Evolutionary conservation across 1,284 basidiomycete species (phyloP), one percentile per base, ranked within the genome.

Genomic region (Heterobasidion occidentale): DNA sequence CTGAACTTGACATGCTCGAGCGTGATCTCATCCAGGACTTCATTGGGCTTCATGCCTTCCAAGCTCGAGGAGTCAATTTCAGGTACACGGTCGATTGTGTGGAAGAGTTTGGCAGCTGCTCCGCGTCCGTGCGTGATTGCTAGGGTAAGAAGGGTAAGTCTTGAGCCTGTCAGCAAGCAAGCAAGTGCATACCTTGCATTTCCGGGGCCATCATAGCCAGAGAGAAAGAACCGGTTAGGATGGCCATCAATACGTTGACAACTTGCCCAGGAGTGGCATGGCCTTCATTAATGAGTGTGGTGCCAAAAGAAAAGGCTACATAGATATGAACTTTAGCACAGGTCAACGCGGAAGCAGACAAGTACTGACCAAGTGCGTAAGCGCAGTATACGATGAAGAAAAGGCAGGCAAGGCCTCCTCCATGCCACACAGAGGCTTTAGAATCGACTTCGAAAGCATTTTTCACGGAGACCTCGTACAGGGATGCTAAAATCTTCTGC

Each of bases 81-180:
- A 53, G 94, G 84, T 58, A 88, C 74, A 56, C 92, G 88, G 69
- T 97, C 92, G 64, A 99, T 98, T 4, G 95, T 97, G 45, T 84
- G 79, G 68, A 82, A 98, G 2, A 99, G 77, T 71, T 98, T 98
- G 44, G 92, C 92, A 15, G 94, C 96, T 8, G 96, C 94, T 20
- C 86, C 92, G 62, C 86, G 84, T 42, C 81, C 95, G 63, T 90
- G 86, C 6, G 84, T 83, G 60, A 98, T 77, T 12, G 92, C 90
- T 85, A 44, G 17, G 6, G 34, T 27, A 27, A 27, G 6, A 46
- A 19, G 9, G 27, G 33, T 20, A 2, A 9, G 20, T 38, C 3
- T 27, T 27, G 27, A 44, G 35, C 9, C 17, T n/a, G 35, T 38
- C 20, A 12, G 38, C 36, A 9, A 27, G 1, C 53, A 72, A 3